Evolutionary conservation across 805 yeast species (phyloP), one percentile per base, ranked within the genome.

Genomic region (Lachancea meyersii): DNA sequence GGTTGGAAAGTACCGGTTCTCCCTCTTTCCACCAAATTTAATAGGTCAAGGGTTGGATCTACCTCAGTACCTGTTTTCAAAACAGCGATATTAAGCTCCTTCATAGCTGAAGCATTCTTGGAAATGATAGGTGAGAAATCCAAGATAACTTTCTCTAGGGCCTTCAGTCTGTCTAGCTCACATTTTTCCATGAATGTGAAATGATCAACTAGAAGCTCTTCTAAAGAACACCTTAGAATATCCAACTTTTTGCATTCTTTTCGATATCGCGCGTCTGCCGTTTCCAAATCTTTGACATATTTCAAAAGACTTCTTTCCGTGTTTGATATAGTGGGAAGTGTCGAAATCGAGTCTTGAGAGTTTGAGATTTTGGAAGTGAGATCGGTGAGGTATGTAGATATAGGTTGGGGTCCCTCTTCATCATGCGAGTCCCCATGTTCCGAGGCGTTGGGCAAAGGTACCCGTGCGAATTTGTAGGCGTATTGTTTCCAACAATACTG

Each of bases 401-500:
- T 28, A 18, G 33, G 38, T 14, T 21, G 38, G 4, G 31, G 23
- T 11, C 32, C 31, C 11, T 35, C 48, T n/a, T 43, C 40, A 5
- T 11, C 9, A 6, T 37, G 17, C 22, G n/a, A 21, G 4, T 34
- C 38, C 3, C 19, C 21, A 20, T 5, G 27, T 18, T 37, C 36
- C 6, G 16, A 16, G 7, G 48, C 49, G 32, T 43, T 48, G 17
- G 57, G 52, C 19, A 43, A 48, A 8, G 63, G 58, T 9, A 67
- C 14, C 14, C 67, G 70, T 2, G 80, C 78, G 35, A 76, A 66
- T 47, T 74, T 77, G 56, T 75, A 84, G 1, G 85, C 84, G 46
- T 71, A 63, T 3, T 79, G 79, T 48, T 78, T 80, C 95, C 95
- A 87, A 62, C 86, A 95, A 56, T 86, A 86, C 53, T 68, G 72